These are phyloP conservation scores for Pythium grandisporangium DNA, from an alignment of 352 stramenopile species.

Conservation along the genomic window DNA sequence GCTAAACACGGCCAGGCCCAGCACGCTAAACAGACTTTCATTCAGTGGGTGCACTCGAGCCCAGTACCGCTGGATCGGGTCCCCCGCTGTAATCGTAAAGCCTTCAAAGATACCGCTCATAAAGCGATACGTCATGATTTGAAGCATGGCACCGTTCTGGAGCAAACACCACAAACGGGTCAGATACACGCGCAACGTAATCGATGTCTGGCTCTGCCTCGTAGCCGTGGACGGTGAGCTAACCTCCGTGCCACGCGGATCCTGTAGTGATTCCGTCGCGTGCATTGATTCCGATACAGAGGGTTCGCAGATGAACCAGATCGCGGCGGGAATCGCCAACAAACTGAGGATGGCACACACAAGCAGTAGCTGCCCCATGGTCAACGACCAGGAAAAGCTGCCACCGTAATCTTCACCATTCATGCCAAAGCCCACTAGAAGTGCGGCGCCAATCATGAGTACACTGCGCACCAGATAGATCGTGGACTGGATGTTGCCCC, in stretches of 20 bases:
- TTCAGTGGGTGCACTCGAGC: conserved; percentile 23
- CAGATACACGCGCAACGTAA: conserved; percentile 13
- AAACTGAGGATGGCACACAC: conserved; percentile 13
- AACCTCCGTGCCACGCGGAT: no score
- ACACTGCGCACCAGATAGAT: conserved; percentile 29
- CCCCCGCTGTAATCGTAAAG: conserved; percentile 16
- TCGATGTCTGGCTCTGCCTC: no score
- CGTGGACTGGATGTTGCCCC: conserved; percentile 28
- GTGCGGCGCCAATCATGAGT: conserved; percentile 18
- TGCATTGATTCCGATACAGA: neutral
- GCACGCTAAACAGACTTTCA: conserved; percentile 22
- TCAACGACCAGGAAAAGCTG: conserved; percentile 23
- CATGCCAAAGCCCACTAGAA: conserved; percentile 25
- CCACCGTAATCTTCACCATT: conserved; percentile 24
- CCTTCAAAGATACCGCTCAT: conserved; percentile 26
- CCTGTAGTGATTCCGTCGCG: neutral
- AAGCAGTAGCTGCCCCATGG: conserved; percentile 13
- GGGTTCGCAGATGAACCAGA: conserved; percentile 15
- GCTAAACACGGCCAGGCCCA: conserved; percentile 18
- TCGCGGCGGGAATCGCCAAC: conserved; percentile 7
- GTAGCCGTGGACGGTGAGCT: no score
- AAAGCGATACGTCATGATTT: conserved; percentile 33
- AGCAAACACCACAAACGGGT: conserved; percentile 13
- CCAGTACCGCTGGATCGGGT: conserved; percentile 25
- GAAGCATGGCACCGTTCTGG: conserved; percentile 24